A percentile compares a stretch with the other conserved stretches of the same genome.
phyloP scores from a whole-genome alignment of 208 protist species.

The Trichomonas vaginalis region DNA sequence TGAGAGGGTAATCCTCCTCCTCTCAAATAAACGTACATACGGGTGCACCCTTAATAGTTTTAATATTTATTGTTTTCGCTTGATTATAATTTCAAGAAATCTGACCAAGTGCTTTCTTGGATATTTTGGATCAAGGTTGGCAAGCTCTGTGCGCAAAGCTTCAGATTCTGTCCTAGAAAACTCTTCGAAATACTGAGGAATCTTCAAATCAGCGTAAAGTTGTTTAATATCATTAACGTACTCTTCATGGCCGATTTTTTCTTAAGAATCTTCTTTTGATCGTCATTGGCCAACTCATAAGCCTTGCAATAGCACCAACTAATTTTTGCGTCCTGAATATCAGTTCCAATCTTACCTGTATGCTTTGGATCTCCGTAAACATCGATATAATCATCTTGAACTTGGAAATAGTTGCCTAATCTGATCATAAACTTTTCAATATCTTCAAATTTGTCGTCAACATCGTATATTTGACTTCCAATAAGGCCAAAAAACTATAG shows the following conservation, averaged over 20 bases:
- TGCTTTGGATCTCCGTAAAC: slow-evolving; percentile 38
- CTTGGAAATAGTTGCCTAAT: slow-evolving; percentile 30
- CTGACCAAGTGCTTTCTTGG: too few relatives aligned
- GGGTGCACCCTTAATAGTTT: too few relatives aligned
- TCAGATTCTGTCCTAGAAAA: background rate
- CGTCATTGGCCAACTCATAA: background rate
- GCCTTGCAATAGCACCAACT: slow-evolving; percentile 72
- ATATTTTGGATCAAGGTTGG: background rate
- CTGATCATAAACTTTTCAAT: background rate
- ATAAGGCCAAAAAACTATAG: slow-evolving; percentile 31
- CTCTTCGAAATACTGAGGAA: background rate
- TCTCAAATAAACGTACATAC: too few relatives aligned
- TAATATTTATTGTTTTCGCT: too few relatives aligned
- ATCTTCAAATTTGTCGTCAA: background rate
- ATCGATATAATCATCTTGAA: slow-evolving; percentile 51
- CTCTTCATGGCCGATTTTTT: background rate
- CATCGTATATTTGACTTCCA: background rate
- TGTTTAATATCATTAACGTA: background rate
- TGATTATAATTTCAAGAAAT: too few relatives aligned
- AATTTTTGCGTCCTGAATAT: slow-evolving; percentile 56
- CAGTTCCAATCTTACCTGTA: slow-evolving; percentile 50
- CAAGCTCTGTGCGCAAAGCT: background rate
- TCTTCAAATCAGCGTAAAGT: background rate
- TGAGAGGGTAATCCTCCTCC: too few relatives aligned
- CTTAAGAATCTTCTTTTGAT: background rate